Conservation (phyloP, 2,329 filamentous ascomycete genomes). For the Coleophoma cylindrospora region DNA sequence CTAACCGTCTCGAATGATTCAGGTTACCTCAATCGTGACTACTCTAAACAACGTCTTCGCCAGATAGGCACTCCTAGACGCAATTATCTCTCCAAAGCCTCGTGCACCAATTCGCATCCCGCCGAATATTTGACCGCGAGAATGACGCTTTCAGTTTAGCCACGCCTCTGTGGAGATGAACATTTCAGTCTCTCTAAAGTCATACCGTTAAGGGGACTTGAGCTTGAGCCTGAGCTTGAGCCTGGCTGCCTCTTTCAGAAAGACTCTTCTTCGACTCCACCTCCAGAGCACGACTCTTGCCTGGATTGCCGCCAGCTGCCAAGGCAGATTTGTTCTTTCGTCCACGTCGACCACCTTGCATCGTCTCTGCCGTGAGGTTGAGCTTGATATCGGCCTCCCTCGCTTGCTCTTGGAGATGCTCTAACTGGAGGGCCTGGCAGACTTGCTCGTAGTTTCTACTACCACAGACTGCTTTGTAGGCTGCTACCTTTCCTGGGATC, state of each 20-base stretch:
- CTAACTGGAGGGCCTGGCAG: slow-evolving; percentile 60
- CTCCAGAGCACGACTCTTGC: slow-evolving; percentile 26
- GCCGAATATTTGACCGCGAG: too few relatives aligned
- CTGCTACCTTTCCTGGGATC: slow-evolving; percentile 71
- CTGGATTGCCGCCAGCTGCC: slow-evolving; percentile 43
- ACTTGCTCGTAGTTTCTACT: slow-evolving; percentile 68
- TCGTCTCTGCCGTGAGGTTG: slow-evolving; percentile 16
- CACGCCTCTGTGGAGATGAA: too few relatives aligned
- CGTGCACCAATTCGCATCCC: too few relatives aligned
- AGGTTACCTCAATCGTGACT: too few relatives aligned
- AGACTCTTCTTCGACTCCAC: slow-evolving; percentile 13
- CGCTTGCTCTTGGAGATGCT: slow-evolving; percentile 59
- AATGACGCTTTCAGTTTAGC: too few relatives aligned
- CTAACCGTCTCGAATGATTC: too few relatives aligned
- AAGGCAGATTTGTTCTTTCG: slow-evolving; percentile 31
- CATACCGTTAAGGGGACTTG: not conserved
- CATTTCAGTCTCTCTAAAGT: not conserved
- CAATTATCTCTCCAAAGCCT: too few relatives aligned
- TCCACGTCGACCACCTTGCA: slow-evolving; percentile 11
- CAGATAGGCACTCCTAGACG: too few relatives aligned
- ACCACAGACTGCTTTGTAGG: slow-evolving; percentile 55
- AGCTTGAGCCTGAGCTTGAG: slow-evolving; percentile 1
- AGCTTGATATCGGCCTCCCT: slow-evolving; percentile 51
- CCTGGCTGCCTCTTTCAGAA: slow-evolving; percentile 1
- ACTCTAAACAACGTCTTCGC: too few relatives aligned